These are phyloP conservation scores for Dryadomyces sulphureus DNA, from an alignment of 2,329 filamentous ascomycete genomes.

Conservation along the genomic window DNA sequence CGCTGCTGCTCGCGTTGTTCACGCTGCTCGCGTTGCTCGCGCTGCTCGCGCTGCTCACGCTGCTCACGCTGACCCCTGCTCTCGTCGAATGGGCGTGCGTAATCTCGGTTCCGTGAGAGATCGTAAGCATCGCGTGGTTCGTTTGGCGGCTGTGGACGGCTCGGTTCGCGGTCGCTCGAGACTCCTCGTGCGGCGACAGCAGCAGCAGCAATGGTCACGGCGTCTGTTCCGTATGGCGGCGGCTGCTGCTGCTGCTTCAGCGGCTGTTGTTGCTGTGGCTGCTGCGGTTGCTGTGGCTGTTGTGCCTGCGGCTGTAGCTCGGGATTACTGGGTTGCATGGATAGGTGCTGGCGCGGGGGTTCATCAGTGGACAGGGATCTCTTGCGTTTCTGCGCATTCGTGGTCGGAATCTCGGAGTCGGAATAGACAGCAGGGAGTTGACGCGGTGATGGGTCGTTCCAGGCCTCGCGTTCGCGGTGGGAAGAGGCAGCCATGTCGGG, in stretches of 20 bases:
- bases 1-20: conserved; percentile 18
- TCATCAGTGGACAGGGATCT: conserved; percentile 48
- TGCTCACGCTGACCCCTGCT: neutral
- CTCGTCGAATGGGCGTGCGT: neutral
- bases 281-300: conserved; percentile 7
- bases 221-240: neutral
- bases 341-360: conserved; percentile 14
- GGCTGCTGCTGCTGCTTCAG: neutral
- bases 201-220: neutral
- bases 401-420: conserved; percentile 29
- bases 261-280: conserved; percentile 3
- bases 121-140: conserved; percentile 8
- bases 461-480: conserved; percentile 24
- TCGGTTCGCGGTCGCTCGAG: neutral
- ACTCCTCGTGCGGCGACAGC: neutral
- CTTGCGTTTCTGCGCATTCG: conserved; percentile 50
- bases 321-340: conserved; percentile 2
- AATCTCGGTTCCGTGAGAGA: neutral
- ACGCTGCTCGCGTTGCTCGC: neutral
- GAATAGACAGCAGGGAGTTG: conserved; percentile 22
- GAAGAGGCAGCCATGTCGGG: conserved; percentile 13
- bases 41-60: neutral
- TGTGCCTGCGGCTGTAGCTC: conserved; percentile 2
- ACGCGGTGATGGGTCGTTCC: conserved; percentile 28
- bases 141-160: neutral